Conservation (phyloP, 768 basidiomycete species). For the Suillus americanus region DNA sequence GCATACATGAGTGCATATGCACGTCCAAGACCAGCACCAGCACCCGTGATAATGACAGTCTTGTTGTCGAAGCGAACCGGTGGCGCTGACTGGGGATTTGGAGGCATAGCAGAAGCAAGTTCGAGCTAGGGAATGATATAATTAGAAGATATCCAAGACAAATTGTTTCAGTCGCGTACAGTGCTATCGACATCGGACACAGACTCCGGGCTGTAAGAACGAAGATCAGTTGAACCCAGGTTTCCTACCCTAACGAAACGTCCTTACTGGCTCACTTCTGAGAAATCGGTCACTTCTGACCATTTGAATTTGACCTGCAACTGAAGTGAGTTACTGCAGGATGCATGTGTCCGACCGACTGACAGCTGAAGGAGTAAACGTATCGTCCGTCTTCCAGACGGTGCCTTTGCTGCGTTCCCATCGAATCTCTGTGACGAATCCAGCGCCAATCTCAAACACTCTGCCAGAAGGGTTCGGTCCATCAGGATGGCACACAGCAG, state of each 20-base stretch:
- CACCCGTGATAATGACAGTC: constrained; percentile 92
- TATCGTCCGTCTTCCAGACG: constrained; percentile 85
- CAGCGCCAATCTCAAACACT: constrained; percentile 92
- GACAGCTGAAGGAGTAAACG: constrained; percentile 94
- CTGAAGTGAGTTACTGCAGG: background rate
- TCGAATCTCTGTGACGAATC: constrained; percentile 86
- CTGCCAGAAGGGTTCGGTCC: constrained; percentile 77
- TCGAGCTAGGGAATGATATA: constrained; percentile 49
- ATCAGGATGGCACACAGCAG: constrained; percentile 82
- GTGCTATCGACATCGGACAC: constrained; percentile 61
- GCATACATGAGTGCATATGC: constrained; percentile 91
- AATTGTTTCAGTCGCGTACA: constrained; percentile 33
- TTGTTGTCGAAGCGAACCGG: constrained; percentile 83
- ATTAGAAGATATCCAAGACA: background rate
- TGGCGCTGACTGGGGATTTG: constrained; percentile 69
- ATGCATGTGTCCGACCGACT: constrained; percentile 14
- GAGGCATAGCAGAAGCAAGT: constrained; percentile 55
- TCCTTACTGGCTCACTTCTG: constrained; percentile 63
- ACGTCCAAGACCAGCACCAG: constrained; percentile 92
- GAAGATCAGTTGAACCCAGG: constrained; percentile 4
- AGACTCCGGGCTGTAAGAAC: constrained; percentile 55
- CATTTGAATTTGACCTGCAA: constrained; percentile 79
- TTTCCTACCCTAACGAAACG: background rate
- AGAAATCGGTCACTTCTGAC: constrained; percentile 80
- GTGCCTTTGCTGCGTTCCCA: constrained; percentile 91